Base-by-base conservation (phyloP, 495 filamentous ascomycete species). In the Penicillium mononematosum region DNA sequence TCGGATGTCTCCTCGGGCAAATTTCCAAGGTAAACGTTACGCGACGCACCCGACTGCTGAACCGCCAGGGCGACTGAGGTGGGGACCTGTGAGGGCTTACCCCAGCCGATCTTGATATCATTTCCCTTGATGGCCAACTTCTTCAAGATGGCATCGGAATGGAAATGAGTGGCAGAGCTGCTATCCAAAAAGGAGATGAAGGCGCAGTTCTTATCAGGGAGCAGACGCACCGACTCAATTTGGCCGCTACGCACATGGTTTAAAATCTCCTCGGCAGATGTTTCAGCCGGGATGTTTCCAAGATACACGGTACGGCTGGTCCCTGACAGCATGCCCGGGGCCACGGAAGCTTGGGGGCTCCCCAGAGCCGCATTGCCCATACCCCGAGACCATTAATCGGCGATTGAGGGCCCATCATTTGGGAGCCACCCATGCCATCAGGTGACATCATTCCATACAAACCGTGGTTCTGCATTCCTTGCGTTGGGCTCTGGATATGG, bases 21-120 rank as follows among this genome's bases (percentile, higher is more conserved):
- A 68, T 96, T 98, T 31, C 94, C 94, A 29, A 98, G 83, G 66
- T 98, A 98, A 27, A 98, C 94, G 70, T 98, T 98, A 55, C 94
- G 85, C n/a, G 95, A 98, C 16, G 94, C 94, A 31, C 93, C 93
- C 4, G 91, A 96, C 75, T 98, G 94, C 73, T 98, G 94, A 24
- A 98, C 94, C 19, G 95, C 91, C 51, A 98, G 79, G 14, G 93
- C 91, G 45, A 98, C 94, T 19, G 95, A 98, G 3, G 94, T 97
- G 4, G 94, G 94, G 5, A 98, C 95, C 76, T 96, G 95, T 10
- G 95, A 97, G 12, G 94, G 93, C 72, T 98, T 98, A 27, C 94
- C 94, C 94, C 94, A 98, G 60, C 94, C 94, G 62, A 98, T 89
- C 82, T 98, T 98, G 81, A 98, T 96, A 73, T 98, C 94, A 72